Conservation (phyloP, 805 yeast species). For the Suhomyces sp. region DNA sequence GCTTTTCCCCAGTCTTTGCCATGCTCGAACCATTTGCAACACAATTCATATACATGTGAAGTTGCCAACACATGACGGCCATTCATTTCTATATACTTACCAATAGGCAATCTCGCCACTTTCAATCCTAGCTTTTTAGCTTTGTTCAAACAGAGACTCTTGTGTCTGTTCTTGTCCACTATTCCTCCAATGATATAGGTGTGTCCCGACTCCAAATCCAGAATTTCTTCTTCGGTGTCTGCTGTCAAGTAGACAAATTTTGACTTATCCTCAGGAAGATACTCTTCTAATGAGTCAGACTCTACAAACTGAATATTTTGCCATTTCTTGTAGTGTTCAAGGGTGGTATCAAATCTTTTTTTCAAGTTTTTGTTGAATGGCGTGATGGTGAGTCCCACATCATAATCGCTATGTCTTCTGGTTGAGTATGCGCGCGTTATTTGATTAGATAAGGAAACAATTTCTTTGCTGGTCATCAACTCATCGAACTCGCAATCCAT, state of each 20-base stretch:
- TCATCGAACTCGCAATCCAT: conserved; percentile 92
- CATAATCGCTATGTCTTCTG: conserved; percentile 58
- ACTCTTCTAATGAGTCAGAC: conserved; percentile 28
- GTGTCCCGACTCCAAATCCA: conserved; percentile 59
- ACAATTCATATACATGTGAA: conserved; percentile 87
- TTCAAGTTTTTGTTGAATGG: conserved; percentile 65
- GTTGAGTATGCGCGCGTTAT: conserved; percentile 79
- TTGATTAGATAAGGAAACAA: conserved; percentile 72
- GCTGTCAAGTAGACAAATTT: conserved; percentile 75
- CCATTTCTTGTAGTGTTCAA: conserved; percentile 67
- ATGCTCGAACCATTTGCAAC: conserved; percentile 72
- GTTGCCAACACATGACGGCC: conserved; percentile 92
- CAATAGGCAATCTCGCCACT: conserved; percentile 83
- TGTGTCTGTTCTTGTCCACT: conserved; percentile 91
- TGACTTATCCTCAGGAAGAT: conserved; percentile 30
- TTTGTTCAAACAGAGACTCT: conserved; percentile 73
- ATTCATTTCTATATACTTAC: conserved; percentile 72
- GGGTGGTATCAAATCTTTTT: conserved; percentile 62
- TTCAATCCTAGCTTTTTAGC: conserved; percentile 69
- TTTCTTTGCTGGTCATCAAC: conserved; percentile 72
- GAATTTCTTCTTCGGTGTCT: conserved; percentile 73
- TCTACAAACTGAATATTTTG: conserved; percentile 52
- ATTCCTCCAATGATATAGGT: conserved; percentile 94
- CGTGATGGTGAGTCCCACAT: conserved; percentile 58
- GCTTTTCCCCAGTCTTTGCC: conserved; percentile 79